Conservation (phyloP, 345 rosid genomes). For the Aquilaria yunnanensis region DNA sequence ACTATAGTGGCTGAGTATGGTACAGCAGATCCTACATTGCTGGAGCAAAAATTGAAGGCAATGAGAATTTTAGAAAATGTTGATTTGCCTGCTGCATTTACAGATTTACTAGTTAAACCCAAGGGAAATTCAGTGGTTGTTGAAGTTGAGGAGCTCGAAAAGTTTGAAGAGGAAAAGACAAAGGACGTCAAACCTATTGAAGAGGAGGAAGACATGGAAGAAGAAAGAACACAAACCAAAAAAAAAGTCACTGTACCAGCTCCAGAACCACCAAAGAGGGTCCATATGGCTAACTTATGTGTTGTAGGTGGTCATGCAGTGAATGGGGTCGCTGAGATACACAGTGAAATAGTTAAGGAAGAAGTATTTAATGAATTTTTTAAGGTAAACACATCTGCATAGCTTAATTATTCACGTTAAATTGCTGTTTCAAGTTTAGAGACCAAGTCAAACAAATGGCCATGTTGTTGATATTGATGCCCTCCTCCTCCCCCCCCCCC, state of each 20-base stretch:
- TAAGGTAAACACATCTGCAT: slow-evolving; percentile 30
- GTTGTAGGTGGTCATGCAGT: slow-evolving; percentile 63
- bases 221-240: slow-evolving; percentile 19
- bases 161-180: slow-evolving; percentile 23
- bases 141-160: slow-evolving; percentile 23
- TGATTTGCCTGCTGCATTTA: slow-evolving; percentile 56
- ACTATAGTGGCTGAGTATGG: slow-evolving; percentile 64
- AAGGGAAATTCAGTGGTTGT: slow-evolving; percentile 23
- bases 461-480: no score
- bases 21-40: slow-evolving; percentile 36
- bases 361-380: slow-evolving; percentile 65
- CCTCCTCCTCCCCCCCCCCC: no score
- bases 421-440: no score
- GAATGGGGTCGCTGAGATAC: slow-evolving; percentile 83
- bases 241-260: slow-evolving; percentile 33
- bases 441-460: no score
- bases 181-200: slow-evolving; percentile 12
- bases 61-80: slow-evolving; percentile 80
- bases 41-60: slow-evolving; percentile 56
- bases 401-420: neutral
- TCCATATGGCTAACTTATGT: slow-evolving; percentile 68
- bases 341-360: slow-evolving; percentile 65
- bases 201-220: slow-evolving; percentile 10
- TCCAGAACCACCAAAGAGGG: slow-evolving; percentile 41
- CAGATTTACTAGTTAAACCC: slow-evolving; percentile 55